Evolutionary conservation across 75 land plant species (phyloP).

Genomic region (Larix kaempferi): DNA sequence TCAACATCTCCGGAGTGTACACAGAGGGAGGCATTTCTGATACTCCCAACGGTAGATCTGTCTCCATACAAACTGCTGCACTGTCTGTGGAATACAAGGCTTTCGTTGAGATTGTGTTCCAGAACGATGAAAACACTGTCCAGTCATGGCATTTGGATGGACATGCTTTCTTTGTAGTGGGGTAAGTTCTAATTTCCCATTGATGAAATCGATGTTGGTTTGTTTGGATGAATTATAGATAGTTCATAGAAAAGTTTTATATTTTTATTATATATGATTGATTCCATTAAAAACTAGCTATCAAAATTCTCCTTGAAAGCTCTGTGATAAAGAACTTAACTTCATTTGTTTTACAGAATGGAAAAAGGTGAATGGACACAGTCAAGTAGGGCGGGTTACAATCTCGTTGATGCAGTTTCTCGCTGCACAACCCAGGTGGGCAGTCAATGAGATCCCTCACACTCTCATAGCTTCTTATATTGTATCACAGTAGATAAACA

Average conservation of each 20-base stretch:
- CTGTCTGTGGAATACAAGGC: conserved; percentile 44
- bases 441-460: background rate
- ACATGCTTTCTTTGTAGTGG: conserved; percentile 82
- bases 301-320: background rate
- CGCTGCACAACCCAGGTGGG: conserved; percentile 67
- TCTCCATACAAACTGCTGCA: conserved; percentile 45
- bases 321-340: background rate
- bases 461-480: background rate
- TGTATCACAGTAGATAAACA: too few species aligned
- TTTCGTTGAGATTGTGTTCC: conserved; percentile 81
- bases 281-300: too few species aligned
- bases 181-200: conserved; percentile 39
- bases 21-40: conserved; percentile 38
- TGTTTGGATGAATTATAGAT: too few species aligned
- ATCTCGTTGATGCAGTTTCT: conserved; percentile 61
- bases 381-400: conserved; percentile 49
- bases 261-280: too few species aligned
- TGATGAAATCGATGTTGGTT: too few species aligned
- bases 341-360: conserved; percentile 32
- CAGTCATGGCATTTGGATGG: conserved; percentile 96
- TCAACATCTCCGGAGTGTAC: conserved; percentile 65
- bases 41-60: conserved; percentile 31
- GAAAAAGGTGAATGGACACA: conserved; percentile 61
- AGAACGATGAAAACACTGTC: conserved; percentile 66
- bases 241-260: too few species aligned